Evolutionary conservation across 768 basidiomycete genomes (phyloP).

Genomic region (Boletus eberwhitei): DNA sequence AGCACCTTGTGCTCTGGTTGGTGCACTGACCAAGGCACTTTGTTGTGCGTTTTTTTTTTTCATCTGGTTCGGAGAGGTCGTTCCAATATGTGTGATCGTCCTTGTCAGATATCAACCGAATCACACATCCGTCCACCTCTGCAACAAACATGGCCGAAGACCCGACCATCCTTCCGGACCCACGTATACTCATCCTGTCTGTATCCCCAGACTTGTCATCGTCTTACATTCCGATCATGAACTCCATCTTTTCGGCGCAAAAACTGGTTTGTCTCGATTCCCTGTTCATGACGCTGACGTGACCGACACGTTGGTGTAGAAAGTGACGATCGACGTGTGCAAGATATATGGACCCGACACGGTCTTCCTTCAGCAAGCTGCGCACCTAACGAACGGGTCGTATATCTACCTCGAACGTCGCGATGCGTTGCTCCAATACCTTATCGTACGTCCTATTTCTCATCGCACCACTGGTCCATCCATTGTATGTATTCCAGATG

Average conservation of each 20-base stretch:
- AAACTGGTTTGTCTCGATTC: slow-evolving; percentile 64
- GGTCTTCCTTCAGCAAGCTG: slow-evolving; percentile 96
- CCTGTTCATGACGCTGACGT: neutral
- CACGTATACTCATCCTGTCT: slow-evolving; percentile 74
- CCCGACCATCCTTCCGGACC: slow-evolving; percentile 38
- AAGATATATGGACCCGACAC: slow-evolving; percentile 87
- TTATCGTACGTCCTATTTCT: slow-evolving; percentile 52
- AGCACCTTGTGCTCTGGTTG: slow-evolving; percentile 74
- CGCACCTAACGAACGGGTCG: slow-evolving; percentile 91
- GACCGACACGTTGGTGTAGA: slow-evolving; percentile 49
- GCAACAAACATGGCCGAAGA: slow-evolving; percentile 30
- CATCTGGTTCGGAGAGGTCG: neutral
- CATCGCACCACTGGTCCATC: slow-evolving; percentile 3
- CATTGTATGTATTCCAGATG: slow-evolving; percentile 54
- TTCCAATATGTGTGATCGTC: slow-evolving; percentile 19
- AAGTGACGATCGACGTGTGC: slow-evolving; percentile 95
- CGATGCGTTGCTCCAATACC: slow-evolving; percentile 87
- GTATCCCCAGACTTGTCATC: slow-evolving; percentile 87
- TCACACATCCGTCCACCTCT: slow-evolving; percentile 37
- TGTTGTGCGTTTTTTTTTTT: slow-evolving; percentile 58
- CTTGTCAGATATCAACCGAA: slow-evolving; percentile 64
- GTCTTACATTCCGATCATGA: slow-evolving; percentile 98
- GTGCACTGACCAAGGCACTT: slow-evolving; percentile 87
- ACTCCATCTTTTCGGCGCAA: slow-evolving; percentile 97
- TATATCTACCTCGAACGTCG: slow-evolving; percentile 82